Percentiles rank a stretch among this genome's conserved stretches.
phyloP scores from a whole-genome alignment of 1,284 basidiomycete species.

The Cutaneotrichosporon daszewskae region DNA sequence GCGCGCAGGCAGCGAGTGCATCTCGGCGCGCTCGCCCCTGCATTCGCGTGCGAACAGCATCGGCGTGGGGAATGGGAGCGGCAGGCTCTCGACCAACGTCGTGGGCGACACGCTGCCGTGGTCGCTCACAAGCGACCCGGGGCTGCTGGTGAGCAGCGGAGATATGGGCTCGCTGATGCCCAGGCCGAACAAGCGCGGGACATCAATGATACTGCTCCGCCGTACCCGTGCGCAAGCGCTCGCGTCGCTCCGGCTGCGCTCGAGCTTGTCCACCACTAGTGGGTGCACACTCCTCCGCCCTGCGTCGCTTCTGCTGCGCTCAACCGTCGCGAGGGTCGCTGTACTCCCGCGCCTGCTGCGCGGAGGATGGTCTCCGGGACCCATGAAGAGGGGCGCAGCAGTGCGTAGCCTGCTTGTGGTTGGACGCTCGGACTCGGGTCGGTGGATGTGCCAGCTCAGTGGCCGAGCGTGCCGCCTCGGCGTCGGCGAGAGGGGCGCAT shows the following conservation, averaged over 20 bases:
- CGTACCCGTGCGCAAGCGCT: too few species aligned
- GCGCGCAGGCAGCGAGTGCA: too few species aligned
- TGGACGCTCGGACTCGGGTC: constrained; percentile 3
- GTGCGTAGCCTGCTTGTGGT: constrained; percentile 11
- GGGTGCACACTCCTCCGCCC: too few species aligned
- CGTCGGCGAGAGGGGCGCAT: constrained; percentile 11
- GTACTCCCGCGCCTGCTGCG: constrained; percentile 5
- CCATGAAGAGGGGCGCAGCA: constrained; percentile 13
- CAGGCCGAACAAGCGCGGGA: too few species aligned
- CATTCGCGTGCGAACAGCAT: too few species aligned
- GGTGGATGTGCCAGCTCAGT: constrained; percentile 3
- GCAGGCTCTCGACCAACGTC: constrained; percentile 11
- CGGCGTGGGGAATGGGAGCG: too few species aligned
- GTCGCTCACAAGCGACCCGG: constrained; percentile 15
- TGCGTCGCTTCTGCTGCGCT: too few species aligned
- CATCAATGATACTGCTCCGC: too few species aligned
- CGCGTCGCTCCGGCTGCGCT: too few species aligned
- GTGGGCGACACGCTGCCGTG: constrained; percentile 10
- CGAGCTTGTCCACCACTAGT: too few species aligned
- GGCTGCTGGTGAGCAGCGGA: not conserved
- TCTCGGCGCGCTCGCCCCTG: not conserved
- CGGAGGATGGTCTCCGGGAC: not conserved
- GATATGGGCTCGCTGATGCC: constrained; percentile 5
- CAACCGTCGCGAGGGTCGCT: too few species aligned
- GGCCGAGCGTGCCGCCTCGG: constrained; percentile 9